Conservation (phyloP, 495 filamentous ascomycete genomes). For the Xylaria castorea region DNA sequence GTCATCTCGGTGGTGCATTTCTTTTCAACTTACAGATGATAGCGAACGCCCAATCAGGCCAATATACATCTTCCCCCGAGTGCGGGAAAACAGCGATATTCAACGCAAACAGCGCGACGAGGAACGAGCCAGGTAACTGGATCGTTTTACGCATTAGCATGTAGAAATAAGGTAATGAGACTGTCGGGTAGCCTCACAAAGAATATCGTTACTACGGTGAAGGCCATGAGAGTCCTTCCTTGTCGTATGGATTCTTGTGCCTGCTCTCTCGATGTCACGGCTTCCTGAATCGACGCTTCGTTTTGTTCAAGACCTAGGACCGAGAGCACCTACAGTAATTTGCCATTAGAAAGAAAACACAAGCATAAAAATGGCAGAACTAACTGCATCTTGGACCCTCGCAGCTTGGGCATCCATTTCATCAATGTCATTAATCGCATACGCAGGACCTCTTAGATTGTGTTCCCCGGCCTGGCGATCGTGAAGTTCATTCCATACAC, state of each 20-base stretch:
- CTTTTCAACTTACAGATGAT: not conserved
- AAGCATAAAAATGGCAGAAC: not conserved
- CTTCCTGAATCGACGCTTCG: not conserved
- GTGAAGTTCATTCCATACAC: too few relatives aligned
- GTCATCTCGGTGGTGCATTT: not conserved
- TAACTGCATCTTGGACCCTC: not conserved
- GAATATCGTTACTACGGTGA: not conserved
- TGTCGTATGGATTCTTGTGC: not conserved
- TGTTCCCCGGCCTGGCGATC: too few relatives aligned
- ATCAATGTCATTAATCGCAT: not conserved
- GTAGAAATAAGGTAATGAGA: too few relatives aligned
- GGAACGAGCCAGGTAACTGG: too few relatives aligned
- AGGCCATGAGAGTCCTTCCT: not conserved
- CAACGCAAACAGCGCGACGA: not conserved
- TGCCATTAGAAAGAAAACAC: not conserved
- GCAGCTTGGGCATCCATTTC: not conserved
- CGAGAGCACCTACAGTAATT: not conserved
- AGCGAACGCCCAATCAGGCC: not conserved
- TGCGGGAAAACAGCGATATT: not conserved
- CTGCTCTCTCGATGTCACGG: not conserved
- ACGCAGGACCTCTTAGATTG: too few relatives aligned
- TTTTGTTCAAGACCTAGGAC: too few relatives aligned
- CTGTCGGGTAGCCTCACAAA: too few relatives aligned
- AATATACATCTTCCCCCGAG: not conserved
- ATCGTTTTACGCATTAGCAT: too few relatives aligned